These are phyloP conservation scores for Podospora appendiculata DNA, from an alignment of 495 filamentous ascomycete genomes.

Conservation along the genomic window DNA sequence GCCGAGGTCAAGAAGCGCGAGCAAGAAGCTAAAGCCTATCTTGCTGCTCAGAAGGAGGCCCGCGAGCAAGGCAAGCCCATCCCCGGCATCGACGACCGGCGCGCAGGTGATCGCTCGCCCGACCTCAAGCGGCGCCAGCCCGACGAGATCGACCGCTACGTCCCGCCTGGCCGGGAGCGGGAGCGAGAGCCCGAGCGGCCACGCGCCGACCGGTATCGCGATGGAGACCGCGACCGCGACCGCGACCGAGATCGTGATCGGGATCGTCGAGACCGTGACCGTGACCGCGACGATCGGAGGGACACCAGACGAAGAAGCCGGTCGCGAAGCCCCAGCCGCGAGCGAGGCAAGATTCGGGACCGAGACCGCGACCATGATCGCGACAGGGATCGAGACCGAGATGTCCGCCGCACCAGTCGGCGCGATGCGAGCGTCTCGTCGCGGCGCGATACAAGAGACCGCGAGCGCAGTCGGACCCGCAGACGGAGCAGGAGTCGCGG, in stretches of 20 bases:
- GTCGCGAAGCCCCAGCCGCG: conserved; percentile 11
- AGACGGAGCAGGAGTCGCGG: conserved; percentile 22
- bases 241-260: conserved; percentile 9
- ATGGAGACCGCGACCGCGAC: conserved; percentile 10
- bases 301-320: conserved; percentile 12
- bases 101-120: conserved; percentile 35
- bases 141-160: conserved; percentile 36
- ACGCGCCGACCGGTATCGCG: conserved; percentile 5
- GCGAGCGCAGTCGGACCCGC: conserved; percentile 11
- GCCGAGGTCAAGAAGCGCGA: conserved; percentile 48
- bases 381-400: conserved; percentile 9
- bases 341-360: conserved; percentile 10
- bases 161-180: conserved; percentile 26
- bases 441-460: conserved; percentile 8
- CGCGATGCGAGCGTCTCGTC: not conserved
- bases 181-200: conserved; percentile 8
- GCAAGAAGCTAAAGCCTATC: conserved; percentile 49
- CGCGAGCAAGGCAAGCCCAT: conserved; percentile 42
- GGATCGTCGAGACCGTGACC: conserved; percentile 12
- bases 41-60: conserved; percentile 45
- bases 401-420: conserved; percentile 1
- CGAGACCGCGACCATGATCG: conserved; percentile 9
- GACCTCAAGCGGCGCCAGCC: conserved; percentile 34
- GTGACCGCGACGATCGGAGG: conserved; percentile 7
- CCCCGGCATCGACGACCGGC: conserved; percentile 37